These are phyloP conservation scores for Thermothelomyces thermophilus DNA, from an alignment of 2,329 filamentous ascomycete genomes.

Conservation along the genomic window DNA sequence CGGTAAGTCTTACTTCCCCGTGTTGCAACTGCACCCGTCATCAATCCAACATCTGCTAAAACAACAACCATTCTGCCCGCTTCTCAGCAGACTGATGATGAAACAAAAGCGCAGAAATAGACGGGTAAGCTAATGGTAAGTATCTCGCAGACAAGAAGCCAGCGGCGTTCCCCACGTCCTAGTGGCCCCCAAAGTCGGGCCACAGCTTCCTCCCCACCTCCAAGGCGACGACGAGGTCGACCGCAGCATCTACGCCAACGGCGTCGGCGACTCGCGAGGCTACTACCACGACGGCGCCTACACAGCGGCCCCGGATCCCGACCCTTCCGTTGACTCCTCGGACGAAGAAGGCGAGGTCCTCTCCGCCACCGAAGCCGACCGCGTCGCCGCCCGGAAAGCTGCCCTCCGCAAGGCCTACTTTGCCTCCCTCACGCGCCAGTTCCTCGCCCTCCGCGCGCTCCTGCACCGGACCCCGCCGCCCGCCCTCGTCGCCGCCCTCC, in stretches of 20 bases:
- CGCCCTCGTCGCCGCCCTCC: conserved; percentile 46
- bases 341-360: conserved; percentile 25
- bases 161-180: conserved; percentile 64
- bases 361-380: conserved; percentile 20
- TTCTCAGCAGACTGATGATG: conserved; percentile 9
- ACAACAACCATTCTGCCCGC: conserved; percentile 16
- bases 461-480: conserved; percentile 52
- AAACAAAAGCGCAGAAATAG: not conserved
- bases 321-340: conserved; percentile 20
- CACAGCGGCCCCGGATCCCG: conserved; percentile 49
- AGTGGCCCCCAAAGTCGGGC: conserved; percentile 52
- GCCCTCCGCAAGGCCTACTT: conserved; percentile 61
- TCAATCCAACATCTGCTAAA: conserved; percentile 27
- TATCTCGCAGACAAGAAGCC: conserved; percentile 62
- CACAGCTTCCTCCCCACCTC: conserved; percentile 40
- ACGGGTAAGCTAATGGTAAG: conserved; percentile 44
- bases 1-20: conserved; percentile 45
- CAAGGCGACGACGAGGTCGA: conserved; percentile 28
- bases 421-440: conserved; percentile 57
- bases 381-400: conserved; percentile 22
- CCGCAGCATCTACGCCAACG: conserved; percentile 42
- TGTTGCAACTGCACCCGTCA: conserved; percentile 1
- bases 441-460: conserved; percentile 54
- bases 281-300: conserved; percentile 77
- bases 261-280: conserved; percentile 50